Conservation (phyloP, 352 stramenopile genomes). For the Phytophthora litchii region DNA sequence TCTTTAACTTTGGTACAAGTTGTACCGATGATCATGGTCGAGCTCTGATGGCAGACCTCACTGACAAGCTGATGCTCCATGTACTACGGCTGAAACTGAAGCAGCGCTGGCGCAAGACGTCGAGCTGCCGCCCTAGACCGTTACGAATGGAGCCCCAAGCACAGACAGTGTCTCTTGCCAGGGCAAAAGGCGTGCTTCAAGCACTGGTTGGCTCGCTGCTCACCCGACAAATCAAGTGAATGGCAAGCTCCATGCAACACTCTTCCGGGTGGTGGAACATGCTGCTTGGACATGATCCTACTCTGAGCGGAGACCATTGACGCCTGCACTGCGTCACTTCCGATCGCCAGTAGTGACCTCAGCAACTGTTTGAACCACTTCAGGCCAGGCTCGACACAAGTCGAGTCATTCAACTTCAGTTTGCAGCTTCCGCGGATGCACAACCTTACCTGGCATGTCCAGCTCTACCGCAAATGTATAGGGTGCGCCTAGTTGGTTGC, state of each 20-base stretch:
- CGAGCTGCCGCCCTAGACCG: not conserved
- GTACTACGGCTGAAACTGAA: conserved; percentile 3
- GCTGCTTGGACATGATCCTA: not conserved
- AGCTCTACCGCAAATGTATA: too few relatives aligned
- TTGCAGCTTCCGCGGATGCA: not conserved
- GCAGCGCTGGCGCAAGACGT: not conserved
- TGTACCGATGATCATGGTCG: too few relatives aligned
- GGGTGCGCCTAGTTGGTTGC: too few relatives aligned
- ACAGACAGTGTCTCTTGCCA: not conserved
- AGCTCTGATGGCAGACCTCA: too few relatives aligned
- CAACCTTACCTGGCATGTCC: not conserved
- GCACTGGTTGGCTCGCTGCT: not conserved
- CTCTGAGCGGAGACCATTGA: not conserved
- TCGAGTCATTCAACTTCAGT: not conserved
- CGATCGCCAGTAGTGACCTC: not conserved
- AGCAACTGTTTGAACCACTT: not conserved
- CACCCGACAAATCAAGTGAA: conserved; percentile 6
- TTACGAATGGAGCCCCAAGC: not conserved
- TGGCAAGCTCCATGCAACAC: conserved; percentile 5
- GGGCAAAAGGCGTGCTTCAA: too few relatives aligned
- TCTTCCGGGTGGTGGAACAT: not conserved
- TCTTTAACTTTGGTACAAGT: too few relatives aligned
- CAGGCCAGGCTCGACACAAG: not conserved
- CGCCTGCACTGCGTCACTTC: not conserved
- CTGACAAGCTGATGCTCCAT: too few relatives aligned